A percentile compares a stretch with the other conserved stretches of the same genome.
Evolutionary conservation across 495 filamentous ascomycete genomes (phyloP).

Genomic region (Hypoxylon rickii): DNA sequence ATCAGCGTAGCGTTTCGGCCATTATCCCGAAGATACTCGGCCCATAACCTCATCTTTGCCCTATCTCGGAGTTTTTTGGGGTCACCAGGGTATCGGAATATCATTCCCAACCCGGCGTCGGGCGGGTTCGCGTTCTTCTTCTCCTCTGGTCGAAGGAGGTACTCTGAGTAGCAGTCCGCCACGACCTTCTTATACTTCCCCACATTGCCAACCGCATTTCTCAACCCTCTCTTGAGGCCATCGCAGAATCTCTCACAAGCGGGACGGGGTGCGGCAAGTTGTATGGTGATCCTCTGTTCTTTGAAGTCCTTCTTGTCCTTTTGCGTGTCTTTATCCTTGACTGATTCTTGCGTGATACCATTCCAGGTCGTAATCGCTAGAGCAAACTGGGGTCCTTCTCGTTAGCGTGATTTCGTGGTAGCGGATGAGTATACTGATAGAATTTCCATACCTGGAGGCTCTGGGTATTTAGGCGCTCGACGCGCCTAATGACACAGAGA

Average conservation of each 20-base stretch:
- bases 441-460: slow-evolving; percentile 63
- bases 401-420: slow-evolving; percentile 1
- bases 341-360: slow-evolving; percentile 61
- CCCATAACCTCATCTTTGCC: slow-evolving; percentile 97
- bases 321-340: slow-evolving; percentile 46
- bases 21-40: slow-evolving; percentile 94
- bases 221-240: slow-evolving; percentile 84
- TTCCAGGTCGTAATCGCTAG: slow-evolving; percentile 97
- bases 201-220: slow-evolving; percentile 83
- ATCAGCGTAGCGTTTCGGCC: slow-evolving; percentile 90
- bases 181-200: slow-evolving; percentile 78
- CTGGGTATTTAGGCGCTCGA: slow-evolving; percentile 89
- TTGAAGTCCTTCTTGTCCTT: slow-evolving; percentile 57
- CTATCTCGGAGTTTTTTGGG: slow-evolving; percentile 91
- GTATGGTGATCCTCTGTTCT: slow-evolving; percentile 84
- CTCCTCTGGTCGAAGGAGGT: slow-evolving; percentile 68
- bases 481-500: slow-evolving; percentile 84
- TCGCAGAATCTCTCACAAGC: slow-evolving; percentile 96
- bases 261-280: slow-evolving; percentile 84
- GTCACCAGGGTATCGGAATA: slow-evolving; percentile 95
- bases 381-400: slow-evolving; percentile 64
- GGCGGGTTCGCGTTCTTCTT: slow-evolving; percentile 67
- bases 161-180: slow-evolving; percentile 89
- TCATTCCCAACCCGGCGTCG: slow-evolving; percentile 88
- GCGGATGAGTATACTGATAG: background rate